These are phyloP conservation scores for Scedosporium apiospermum DNA, from an alignment of 2,329 filamentous ascomycete species.

Conservation along the genomic window DNA sequence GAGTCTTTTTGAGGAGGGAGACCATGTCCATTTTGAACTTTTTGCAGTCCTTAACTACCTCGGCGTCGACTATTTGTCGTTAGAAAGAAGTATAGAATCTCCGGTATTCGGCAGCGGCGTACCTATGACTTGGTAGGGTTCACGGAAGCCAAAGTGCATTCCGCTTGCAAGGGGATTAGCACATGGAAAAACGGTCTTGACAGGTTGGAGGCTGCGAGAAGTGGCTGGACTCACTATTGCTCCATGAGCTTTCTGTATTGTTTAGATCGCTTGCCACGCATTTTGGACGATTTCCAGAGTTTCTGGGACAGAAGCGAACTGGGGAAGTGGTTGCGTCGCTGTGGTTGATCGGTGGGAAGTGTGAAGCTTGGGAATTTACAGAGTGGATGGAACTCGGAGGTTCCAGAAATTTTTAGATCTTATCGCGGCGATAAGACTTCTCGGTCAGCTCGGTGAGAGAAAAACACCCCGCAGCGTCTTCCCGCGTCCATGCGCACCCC, in stretches of 20 bases:
- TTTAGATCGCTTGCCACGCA: constrained; percentile 43
- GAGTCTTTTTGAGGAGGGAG: constrained; percentile 65
- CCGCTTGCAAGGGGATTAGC: background rate
- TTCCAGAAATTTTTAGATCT: constrained; percentile 4
- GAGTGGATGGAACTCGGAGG: too few relatives aligned
- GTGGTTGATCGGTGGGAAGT: background rate
- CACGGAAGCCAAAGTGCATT: constrained; percentile 66
- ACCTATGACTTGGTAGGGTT: constrained; percentile 86
- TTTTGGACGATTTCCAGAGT: constrained; percentile 17
- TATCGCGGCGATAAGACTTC: constrained; percentile 5
- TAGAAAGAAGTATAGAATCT: constrained; percentile 7
- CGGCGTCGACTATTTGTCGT: constrained; percentile 57
- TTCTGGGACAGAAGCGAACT: background rate
- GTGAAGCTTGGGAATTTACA: background rate
- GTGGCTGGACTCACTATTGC: constrained; percentile 61
- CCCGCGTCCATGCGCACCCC: too few relatives aligned
- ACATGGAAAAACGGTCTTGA: background rate
- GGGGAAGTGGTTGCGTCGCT: background rate
- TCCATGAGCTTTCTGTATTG: constrained; percentile 78
- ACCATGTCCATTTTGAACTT: constrained; percentile 86
- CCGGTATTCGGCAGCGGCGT: constrained; percentile 15
- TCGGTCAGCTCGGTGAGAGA: background rate
- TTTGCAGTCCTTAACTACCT: constrained; percentile 72
- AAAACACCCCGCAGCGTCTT: background rate
- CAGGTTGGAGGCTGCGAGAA: background rate